A percentile compares a stretch with the other conserved stretches of the same genome.
These are phyloP conservation scores for Inga leiocalycina DNA, from an alignment of 306 rosid species.

Conservation along the genomic window DNA sequence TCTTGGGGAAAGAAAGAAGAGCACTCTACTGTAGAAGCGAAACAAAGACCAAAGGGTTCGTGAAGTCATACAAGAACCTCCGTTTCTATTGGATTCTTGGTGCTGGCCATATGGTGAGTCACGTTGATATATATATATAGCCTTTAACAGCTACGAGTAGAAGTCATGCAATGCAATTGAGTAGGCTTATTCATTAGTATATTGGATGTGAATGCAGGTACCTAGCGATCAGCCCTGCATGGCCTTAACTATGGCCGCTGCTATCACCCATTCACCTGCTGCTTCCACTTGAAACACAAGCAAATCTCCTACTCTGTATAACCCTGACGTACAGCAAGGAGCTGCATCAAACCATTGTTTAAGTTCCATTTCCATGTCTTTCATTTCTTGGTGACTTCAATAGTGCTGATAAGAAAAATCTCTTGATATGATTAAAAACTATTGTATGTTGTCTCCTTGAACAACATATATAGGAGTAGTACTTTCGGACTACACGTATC, in stretches of 20 bases:
- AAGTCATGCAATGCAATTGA: not conserved
- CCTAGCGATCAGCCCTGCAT: constrained; percentile 45
- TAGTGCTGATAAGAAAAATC: not conserved
- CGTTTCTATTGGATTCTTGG: constrained; percentile 88
- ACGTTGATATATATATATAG: not conserved
- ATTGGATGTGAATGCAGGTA: constrained; percentile 32
- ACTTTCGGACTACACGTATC: not conserved
- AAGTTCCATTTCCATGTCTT: not conserved
- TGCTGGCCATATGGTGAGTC: constrained; percentile 95
- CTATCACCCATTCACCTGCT: constrained; percentile 53
- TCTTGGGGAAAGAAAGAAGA: constrained; percentile 52
- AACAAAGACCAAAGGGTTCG: constrained; percentile 62
- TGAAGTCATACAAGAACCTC: constrained; percentile 63
- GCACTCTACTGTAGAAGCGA: constrained; percentile 58
- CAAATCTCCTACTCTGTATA: not conserved
- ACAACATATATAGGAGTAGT: too few species aligned
- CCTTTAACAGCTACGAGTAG: not conserved
- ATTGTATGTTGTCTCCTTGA: not conserved
- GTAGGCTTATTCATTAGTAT: not conserved
- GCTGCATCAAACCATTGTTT: not conserved
- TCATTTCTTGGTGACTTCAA: not conserved
- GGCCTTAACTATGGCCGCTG: constrained; percentile 51
- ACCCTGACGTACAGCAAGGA: not conserved
- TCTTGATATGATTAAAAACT: too few species aligned
- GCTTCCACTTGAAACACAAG: not conserved